phyloP scores from a whole-genome alignment of 345 rosid genomes.

The Angophora floribunda region DNA sequence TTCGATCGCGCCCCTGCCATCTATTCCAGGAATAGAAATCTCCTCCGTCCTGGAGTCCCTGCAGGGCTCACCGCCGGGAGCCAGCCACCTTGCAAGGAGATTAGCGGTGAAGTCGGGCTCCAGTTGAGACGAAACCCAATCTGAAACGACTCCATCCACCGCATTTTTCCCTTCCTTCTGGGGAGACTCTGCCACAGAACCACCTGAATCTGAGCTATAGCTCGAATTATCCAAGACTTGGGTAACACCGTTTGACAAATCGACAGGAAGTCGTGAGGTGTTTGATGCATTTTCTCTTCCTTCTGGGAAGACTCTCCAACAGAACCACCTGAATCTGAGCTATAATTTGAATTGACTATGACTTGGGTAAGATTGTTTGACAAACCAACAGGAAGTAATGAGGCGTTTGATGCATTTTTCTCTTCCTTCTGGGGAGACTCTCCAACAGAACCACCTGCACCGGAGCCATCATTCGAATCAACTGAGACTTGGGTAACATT shows the following conservation, averaged over 20 bases:
- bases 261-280: neutral
- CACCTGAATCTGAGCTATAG: neutral
- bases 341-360: neutral
- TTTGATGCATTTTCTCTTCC: neutral
- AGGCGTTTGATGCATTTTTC: neutral
- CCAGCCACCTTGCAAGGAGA: slow-evolving; percentile 50
- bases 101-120: slow-evolving; percentile 38
- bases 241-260: neutral
- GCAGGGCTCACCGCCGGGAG: slow-evolving; percentile 65
- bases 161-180: neutral
- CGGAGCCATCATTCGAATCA: neutral
- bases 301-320: neutral
- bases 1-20: slow-evolving; percentile 36
- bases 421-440: neutral
- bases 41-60: slow-evolving; percentile 45
- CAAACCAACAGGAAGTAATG: neutral
- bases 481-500: neutral
- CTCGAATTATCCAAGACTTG: neutral
- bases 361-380: neutral
- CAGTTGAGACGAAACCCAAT: slow-evolving; percentile 47
- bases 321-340: neutral
- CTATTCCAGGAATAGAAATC: slow-evolving; percentile 46
- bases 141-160: neutral
- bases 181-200: neutral
- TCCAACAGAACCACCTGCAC: neutral